Base-by-base conservation (phyloP, 352 stramenopile genomes). In the Phytophthora constricta region DNA sequence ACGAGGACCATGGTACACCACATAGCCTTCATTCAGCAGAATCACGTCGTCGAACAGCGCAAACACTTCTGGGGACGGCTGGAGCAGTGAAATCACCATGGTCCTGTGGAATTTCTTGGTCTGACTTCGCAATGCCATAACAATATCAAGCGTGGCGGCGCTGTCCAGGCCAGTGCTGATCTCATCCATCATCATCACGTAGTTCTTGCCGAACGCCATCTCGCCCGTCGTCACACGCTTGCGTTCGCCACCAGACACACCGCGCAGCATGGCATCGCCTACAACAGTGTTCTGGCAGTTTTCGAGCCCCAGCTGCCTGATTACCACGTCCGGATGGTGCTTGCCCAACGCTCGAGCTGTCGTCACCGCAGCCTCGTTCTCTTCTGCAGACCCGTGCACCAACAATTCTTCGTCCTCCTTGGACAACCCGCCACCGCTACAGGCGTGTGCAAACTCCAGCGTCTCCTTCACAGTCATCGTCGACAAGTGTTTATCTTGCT, bases 31-130 rank as follows among this genome's bases (percentile, higher is more conserved):
- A 70, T 91, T 89, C 33, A 98, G 68, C 20, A 98, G 45, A 20
- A 97, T 86, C 10, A 98, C 61, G 46, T 97, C 82, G 72, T 98
- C 94, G 77, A 98, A 98, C 16, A 97, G 70, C 16, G 79, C 77
- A 45, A 94, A 95, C 13, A 93, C 90, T 70, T 98, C 92, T 8
- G 92, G 91, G 3, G 92, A 82, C 34, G 93, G 92, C 68, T 98
- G 72, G 5, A 96, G 65, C 45, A 97, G 71, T 7, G 75, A 63
- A 45, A 86, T 86, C 17, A 85, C 70, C 34, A 88, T 56, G 1
- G 79, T 88, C 54, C 75, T 79, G 16, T 53, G 49, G 1, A 84
- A 34, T 19, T 20, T 65, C 26, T 65, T 58, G 19, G 58, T 47
- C 13, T 52, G 39, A 45, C 37, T 47, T 5, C 58, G 48, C 23